Evolutionary conservation across 163 green algal species (phyloP).

Genomic region (Trebouxia gelatinosa): DNA sequence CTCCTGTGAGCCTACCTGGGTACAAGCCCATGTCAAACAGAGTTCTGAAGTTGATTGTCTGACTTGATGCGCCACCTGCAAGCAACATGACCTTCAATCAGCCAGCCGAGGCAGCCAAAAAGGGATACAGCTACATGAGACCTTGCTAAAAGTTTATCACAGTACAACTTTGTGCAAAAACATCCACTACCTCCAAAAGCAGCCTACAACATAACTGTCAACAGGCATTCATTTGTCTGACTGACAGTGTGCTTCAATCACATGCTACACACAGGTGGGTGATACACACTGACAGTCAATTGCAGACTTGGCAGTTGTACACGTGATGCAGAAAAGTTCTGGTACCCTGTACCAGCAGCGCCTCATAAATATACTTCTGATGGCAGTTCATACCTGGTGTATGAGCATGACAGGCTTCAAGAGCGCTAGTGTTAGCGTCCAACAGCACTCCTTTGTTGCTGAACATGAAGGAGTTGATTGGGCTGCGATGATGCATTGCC

Average conservation of each 20-base stretch:
- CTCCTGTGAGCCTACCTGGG: neutral
- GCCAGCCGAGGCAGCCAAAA: too few relatives aligned
- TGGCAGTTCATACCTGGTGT: neutral
- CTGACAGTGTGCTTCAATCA: too few relatives aligned
- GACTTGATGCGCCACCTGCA: neutral
- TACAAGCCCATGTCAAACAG: constrained; percentile 20
- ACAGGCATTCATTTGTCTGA: too few relatives aligned
- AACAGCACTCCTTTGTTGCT: neutral
- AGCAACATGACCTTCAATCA: too few relatives aligned
- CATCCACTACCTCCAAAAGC: too few relatives aligned
- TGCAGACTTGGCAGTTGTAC: too few relatives aligned
- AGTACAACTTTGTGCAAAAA: too few relatives aligned
- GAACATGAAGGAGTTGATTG: constrained; percentile 22
- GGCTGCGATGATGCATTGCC: neutral
- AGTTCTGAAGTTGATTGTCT: neutral
- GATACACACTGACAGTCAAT: too few relatives aligned
- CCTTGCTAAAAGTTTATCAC: neutral
- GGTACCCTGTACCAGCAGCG: neutral
- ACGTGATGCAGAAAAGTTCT: too few relatives aligned
- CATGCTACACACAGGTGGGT: too few relatives aligned
- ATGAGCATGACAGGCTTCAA: neutral
- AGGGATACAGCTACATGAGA: neutral
- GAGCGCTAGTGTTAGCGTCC: neutral
- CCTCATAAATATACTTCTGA: neutral
- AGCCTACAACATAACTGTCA: too few relatives aligned